Base-by-base conservation (phyloP, 768 basidiomycete species). In the Trichaptum fuscoviolaceum region DNA sequence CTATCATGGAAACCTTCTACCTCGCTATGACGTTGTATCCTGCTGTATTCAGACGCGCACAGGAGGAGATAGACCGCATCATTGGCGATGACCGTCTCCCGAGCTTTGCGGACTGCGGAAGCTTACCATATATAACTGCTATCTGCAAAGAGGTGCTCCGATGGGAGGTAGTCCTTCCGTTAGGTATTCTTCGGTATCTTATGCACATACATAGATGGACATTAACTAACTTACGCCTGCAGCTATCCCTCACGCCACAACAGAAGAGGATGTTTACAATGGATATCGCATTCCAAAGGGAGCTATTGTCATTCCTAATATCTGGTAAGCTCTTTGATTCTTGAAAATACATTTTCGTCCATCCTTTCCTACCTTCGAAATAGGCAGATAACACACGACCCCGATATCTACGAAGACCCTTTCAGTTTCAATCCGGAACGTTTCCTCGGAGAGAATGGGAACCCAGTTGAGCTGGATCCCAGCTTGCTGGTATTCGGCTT, bases 261-360 rank as follows among this genome's bases (percentile, higher is more conserved):
- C 79, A 1, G 70, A 77, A 36, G 80, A 82, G 64, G 82, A 81
- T 63, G 65, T 77, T 18, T 82, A 83, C 66, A 73, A 77, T 60
- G 78, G 80, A 24, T 82, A 82, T 65, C 69, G 82, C 7, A 87
- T 88, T 58, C 85, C 87, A 10, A 78, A 79, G 68, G 87, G 87
- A 1, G 78, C 87, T 0, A 83, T 81, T 9, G 81, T 89, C 20
- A 82, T 86, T 30, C 86, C 85, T 0, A 89, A 87, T 69, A 81
- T 84, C 23, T 88, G 87, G 87, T 81, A 62, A 25, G 58, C 35
- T 30, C 30, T 30, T 30, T 30, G 30, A 3, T 30, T 30, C 30
- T 30, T 30, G 30, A 30, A n/a, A 30, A 36, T 68, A 27, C n/a
- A 20, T 25, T 25, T 18, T 63, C 25, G 20, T 30, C 5, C n/a